A percentile compares a stretch with the other conserved stretches of the same genome.
phyloP scores from a whole-genome alignment of 73 alveolate genomes.

The Stentor coeruleus region DNA sequence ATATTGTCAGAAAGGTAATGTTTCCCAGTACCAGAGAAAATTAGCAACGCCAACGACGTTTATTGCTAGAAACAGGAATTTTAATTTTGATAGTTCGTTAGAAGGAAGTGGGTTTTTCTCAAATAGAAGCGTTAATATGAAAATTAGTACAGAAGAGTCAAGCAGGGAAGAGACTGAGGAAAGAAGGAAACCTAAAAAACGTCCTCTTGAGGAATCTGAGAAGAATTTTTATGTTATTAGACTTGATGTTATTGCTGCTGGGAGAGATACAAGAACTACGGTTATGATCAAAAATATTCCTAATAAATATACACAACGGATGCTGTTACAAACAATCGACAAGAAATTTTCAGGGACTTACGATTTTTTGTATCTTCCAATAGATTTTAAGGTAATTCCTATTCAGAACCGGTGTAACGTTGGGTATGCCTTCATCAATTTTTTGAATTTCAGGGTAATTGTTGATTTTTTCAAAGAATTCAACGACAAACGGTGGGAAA shows the following conservation, averaged over 20 bases:
- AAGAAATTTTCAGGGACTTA: constrained; percentile 38
- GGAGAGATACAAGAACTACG: constrained; percentile 4
- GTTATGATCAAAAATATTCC: constrained; percentile 31
- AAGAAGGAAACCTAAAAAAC: background rate
- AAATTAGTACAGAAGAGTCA: background rate
- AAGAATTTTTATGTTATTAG: constrained; percentile 11
- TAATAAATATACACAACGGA: constrained; percentile 23
- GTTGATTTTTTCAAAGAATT: constrained; percentile 63
- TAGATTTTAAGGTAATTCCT: constrained; percentile 65
- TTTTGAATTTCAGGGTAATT: constrained; percentile 53
- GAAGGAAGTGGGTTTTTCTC: background rate
- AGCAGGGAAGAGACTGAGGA: background rate
- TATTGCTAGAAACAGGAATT: background rate
- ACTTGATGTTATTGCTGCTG: background rate
- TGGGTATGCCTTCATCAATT: constrained; percentile 85
- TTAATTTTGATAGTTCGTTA: background rate
- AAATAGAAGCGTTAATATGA: background rate
- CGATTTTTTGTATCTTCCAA: constrained; percentile 87
- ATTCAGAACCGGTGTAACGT: constrained; percentile 71
- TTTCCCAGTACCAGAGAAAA: background rate
- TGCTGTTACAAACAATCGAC: constrained; percentile 6
- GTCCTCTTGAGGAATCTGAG: constrained; percentile 8
- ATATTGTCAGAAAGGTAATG: background rate
- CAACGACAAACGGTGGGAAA: constrained; percentile 73
- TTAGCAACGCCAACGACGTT: background rate